phyloP scores from a whole-genome alignment of 805 yeast species.

The Candida anglica region DNA sequence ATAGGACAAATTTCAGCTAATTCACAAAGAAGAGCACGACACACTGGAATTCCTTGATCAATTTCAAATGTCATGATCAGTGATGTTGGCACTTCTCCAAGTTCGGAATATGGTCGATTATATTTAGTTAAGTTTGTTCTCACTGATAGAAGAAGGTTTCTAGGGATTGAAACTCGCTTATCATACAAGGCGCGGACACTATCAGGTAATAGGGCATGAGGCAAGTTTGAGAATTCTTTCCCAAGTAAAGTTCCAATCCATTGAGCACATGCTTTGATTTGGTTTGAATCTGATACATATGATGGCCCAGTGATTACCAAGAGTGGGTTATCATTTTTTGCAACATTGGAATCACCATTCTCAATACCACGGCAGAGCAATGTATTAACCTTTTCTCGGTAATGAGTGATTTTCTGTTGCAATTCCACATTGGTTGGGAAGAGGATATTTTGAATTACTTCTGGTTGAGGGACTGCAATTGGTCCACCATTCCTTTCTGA shows the following conservation, averaged over 20 bases:
- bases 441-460: slow-evolving; percentile 36
- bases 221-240: slow-evolving; percentile 8
- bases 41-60: slow-evolving; percentile 35
- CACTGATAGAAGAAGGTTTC: slow-evolving; percentile 24
- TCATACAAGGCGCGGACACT: slow-evolving; percentile 5
- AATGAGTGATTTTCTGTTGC: slow-evolving; percentile 22
- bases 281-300: slow-evolving; percentile 21
- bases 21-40: slow-evolving; percentile 35
- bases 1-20: slow-evolving; percentile 42
- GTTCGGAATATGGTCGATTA: slow-evolving; percentile 11
- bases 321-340: slow-evolving; percentile 11
- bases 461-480: slow-evolving; percentile 40
- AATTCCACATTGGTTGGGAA: slow-evolving; percentile 29
- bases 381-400: slow-evolving; percentile 21
- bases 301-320: slow-evolving; percentile 41
- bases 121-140: slow-evolving; percentile 33
- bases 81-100: background rate
- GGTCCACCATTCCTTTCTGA: slow-evolving; percentile 32
- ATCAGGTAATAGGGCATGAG: slow-evolving; percentile 4
- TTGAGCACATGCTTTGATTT: slow-evolving; percentile 37
- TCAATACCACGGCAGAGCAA: too few species aligned
- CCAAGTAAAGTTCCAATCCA: slow-evolving; percentile 29
- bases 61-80: slow-evolving; percentile 27
- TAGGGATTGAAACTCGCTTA: slow-evolving; percentile 2
- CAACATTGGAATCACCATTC: slow-evolving; percentile 1